Evolutionary conservation across 73 alveolate species (phyloP).

Genomic region (Paramecium sexaurelia): DNA sequence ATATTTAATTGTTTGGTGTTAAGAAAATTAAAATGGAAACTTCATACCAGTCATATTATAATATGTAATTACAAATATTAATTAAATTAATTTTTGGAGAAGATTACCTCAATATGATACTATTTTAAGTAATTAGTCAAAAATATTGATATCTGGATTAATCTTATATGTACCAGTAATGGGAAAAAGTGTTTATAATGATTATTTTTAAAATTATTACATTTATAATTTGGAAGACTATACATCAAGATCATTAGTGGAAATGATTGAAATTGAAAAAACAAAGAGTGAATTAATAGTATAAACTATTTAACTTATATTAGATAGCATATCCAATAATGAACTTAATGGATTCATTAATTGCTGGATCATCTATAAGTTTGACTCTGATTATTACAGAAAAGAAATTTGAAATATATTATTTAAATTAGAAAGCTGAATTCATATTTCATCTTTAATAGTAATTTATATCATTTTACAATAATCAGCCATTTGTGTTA

Average conservation of each 20-base stretch:
- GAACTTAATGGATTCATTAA: background rate
- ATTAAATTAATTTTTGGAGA: slow-evolving; percentile 26
- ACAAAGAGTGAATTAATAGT: background rate
- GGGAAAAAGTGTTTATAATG: background rate
- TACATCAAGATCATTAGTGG: background rate
- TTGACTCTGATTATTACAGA: background rate
- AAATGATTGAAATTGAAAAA: background rate
- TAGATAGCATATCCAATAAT: background rate
- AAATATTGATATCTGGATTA: background rate
- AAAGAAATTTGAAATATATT: background rate
- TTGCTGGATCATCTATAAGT: background rate
- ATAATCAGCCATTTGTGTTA: background rate
- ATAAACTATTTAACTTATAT: background rate
- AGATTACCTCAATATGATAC: background rate
- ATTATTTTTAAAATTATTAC: background rate
- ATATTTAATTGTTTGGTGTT: background rate
- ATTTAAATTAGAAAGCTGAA: background rate
- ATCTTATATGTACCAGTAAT: background rate
- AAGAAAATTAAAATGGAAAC: background rate
- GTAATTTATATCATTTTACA: background rate
- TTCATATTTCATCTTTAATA: background rate
- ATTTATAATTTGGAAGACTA: background rate
- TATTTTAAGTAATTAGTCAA: background rate
- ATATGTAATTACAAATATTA: background rate
- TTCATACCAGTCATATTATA: background rate